Percentiles rank a stretch among this genome's conserved stretches.
phyloP scores from a whole-genome alignment of 306 rosid species.

The Cicer chorassanicum region DNA sequence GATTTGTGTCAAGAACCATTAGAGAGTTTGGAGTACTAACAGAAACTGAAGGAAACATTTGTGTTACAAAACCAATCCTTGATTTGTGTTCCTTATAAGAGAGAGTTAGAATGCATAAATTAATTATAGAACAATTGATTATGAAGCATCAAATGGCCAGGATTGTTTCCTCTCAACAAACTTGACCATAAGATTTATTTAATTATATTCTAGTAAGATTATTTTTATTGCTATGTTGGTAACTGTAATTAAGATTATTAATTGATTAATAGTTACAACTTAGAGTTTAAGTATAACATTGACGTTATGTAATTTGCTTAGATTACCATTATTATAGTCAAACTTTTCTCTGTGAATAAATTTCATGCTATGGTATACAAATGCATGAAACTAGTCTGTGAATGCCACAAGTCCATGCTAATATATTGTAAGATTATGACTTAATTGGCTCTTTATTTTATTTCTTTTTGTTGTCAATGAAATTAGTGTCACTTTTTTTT shows the following conservation, averaged over 20 bases:
- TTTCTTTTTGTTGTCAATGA: neutral
- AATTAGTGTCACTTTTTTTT: slow-evolving; percentile 9
- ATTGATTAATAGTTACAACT: slow-evolving; percentile 47
- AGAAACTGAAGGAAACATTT: slow-evolving; percentile 47
- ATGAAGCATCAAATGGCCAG: slow-evolving; percentile 55
- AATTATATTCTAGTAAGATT: slow-evolving; percentile 5
- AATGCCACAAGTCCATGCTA: slow-evolving; percentile 1
- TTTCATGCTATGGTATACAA: slow-evolving; percentile 19
- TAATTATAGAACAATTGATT: slow-evolving; percentile 47
- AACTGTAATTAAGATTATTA: slow-evolving; percentile 48
- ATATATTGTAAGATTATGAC: slow-evolving; percentile 5
- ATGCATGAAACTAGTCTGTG: slow-evolving; percentile 1
- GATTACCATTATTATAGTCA: slow-evolving; percentile 49
- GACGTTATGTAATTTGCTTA: slow-evolving; percentile 48
- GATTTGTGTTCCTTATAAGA: slow-evolving; percentile 55
- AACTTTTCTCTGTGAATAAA: slow-evolving; percentile 24
- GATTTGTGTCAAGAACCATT: slow-evolving; percentile 63
- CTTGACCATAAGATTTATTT: slow-evolving; percentile 16
- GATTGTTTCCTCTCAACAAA: slow-evolving; percentile 44
- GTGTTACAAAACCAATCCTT: slow-evolving; percentile 41
- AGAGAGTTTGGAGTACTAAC: slow-evolving; percentile 43
- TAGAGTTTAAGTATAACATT: slow-evolving; percentile 41
- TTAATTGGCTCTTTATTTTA: slow-evolving; percentile 10
- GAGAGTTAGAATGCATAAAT: slow-evolving; percentile 43
- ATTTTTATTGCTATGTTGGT: slow-evolving; percentile 39